These are phyloP conservation scores for Calonectria honghensis DNA, from an alignment of 2,329 filamentous ascomycete species.

Conservation along the genomic window DNA sequence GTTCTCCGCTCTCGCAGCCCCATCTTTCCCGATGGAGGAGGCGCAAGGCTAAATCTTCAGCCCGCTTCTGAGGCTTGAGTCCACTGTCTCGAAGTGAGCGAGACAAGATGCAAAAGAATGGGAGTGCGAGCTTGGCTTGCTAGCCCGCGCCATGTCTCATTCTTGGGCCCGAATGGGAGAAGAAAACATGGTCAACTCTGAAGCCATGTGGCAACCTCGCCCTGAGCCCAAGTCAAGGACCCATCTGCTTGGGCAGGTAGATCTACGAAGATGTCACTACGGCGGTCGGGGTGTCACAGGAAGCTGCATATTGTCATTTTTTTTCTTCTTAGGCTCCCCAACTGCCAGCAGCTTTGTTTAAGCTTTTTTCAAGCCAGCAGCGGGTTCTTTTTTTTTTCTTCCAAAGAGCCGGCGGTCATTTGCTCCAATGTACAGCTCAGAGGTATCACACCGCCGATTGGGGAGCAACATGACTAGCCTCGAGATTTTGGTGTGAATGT, in stretches of 20 bases:
- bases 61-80: conserved; percentile 39
- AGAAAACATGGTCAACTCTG: conserved; percentile 39
- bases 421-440: conserved; percentile 23
- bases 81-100: conserved; percentile 41
- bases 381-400: not conserved
- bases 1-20: conserved; percentile 31
- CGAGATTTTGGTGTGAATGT: not conserved
- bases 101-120: conserved; percentile 30
- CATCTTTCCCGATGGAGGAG: conserved; percentile 37
- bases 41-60: conserved; percentile 46
- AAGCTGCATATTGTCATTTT: not conserved
- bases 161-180: conserved; percentile 23
- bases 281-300: not conserved
- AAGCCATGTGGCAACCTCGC: conserved; percentile 40
- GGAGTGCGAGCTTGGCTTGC: conserved; percentile 25
- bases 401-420: conserved; percentile 4
- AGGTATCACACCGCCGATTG: conserved; percentile 31
- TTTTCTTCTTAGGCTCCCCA: not conserved
- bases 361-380: conserved; percentile 19
- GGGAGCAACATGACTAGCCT: conserved; percentile 19
- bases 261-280: conserved; percentile 10
- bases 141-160: conserved; percentile 43
- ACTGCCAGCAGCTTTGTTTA: not conserved
- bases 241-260: conserved; percentile 15
- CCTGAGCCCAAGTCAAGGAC: conserved; percentile 25